These are phyloP conservation scores for Scolecobasidium constrictum DNA, from an alignment of 2,329 filamentous ascomycete genomes.

Conservation along the genomic window DNA sequence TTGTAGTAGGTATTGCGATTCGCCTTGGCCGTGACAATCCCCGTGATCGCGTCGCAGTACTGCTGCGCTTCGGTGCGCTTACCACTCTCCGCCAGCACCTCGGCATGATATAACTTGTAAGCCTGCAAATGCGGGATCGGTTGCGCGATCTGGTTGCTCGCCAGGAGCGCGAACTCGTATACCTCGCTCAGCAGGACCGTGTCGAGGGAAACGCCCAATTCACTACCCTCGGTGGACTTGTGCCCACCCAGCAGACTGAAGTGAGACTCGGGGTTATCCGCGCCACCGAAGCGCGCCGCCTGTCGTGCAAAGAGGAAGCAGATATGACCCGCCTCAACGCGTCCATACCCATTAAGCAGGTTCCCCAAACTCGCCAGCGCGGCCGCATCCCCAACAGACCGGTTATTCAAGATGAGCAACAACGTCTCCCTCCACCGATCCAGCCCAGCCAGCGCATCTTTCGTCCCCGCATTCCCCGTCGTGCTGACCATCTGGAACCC, in stretches of 20 bases:
- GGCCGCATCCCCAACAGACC: conserved; percentile 66
- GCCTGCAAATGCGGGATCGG: conserved; percentile 72
- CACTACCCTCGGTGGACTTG: conserved; percentile 58
- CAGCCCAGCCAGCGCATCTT: conserved; percentile 71
- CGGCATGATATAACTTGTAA: conserved; percentile 86
- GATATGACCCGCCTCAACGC: conserved; percentile 83
- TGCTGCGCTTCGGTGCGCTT: conserved; percentile 71
- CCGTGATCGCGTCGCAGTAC: conserved; percentile 78
- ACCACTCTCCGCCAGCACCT: conserved; percentile 73
- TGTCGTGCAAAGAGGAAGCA: conserved; percentile 75
- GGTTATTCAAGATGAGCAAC: conserved; percentile 75
- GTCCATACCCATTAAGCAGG: conserved; percentile 72
- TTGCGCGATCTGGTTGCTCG: conserved; percentile 33
- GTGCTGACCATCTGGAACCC: conserved; percentile 85
- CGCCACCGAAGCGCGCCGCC: conserved; percentile 62
- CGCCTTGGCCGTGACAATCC: conserved; percentile 68
- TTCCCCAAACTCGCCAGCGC: conserved; percentile 73
- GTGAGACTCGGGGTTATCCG: conserved; percentile 67
- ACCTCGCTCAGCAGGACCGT: conserved; percentile 90
- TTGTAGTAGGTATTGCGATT: conserved; percentile 83
- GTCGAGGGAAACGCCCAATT: conserved; percentile 71
- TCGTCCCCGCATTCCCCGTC: conserved; percentile 48
- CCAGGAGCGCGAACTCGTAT: conserved; percentile 77
- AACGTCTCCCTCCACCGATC: conserved; percentile 93
- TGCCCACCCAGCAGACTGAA: conserved; percentile 82